Conservation (phyloP, 495 filamentous ascomycete genomes). For the Neurospora hispaniola region DNA sequence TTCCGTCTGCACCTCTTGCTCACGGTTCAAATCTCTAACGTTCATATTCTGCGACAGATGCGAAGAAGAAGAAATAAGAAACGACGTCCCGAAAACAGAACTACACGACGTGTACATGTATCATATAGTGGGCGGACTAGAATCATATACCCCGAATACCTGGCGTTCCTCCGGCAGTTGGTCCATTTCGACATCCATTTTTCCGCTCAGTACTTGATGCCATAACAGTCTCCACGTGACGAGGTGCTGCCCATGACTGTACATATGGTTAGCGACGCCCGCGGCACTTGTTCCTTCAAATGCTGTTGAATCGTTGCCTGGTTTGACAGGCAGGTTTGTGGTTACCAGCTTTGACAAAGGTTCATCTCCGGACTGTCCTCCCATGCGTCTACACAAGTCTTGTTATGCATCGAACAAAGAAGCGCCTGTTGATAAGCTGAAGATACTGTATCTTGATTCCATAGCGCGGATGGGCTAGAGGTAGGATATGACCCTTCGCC, state of each 20-base stretch:
- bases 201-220: neutral
- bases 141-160: conserved; percentile 16
- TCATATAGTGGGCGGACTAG: conserved; percentile 13
- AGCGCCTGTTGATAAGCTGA: neutral
- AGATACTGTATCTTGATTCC: neutral
- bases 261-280: neutral
- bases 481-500: neutral
- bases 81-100: neutral
- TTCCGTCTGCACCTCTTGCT: neutral
- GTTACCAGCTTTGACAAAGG: neutral
- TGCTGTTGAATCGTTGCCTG: neutral
- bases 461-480: neutral
- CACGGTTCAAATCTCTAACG: conserved; percentile 6
- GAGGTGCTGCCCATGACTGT: neutral
- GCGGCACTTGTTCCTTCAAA: neutral
- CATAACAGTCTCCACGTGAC: neutral
- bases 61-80: conserved; percentile 18
- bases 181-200: neutral
- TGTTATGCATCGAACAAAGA: neutral
- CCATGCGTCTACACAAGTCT: neutral
- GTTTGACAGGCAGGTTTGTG: neutral
- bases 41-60: conserved; percentile 7
- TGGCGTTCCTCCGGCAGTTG: neutral
- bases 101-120: conserved; percentile 7
- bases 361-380: neutral